These are phyloP conservation scores for Gentiana dahurica DNA, from an alignment of 257 asterid genomes.

Conservation along the genomic window DNA sequence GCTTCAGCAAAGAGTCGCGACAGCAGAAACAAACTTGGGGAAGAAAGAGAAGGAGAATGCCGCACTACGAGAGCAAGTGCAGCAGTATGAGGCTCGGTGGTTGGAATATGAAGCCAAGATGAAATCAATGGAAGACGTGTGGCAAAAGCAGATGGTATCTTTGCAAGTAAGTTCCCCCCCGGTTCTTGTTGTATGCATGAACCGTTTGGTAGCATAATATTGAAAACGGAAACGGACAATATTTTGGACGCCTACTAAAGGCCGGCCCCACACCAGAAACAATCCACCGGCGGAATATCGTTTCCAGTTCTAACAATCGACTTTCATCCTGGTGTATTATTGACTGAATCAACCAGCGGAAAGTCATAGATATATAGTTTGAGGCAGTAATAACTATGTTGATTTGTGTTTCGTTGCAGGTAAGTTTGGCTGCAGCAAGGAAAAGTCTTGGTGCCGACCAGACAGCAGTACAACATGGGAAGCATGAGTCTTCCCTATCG, in stretches of 20 bases:
- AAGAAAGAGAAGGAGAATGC: slow-evolving; percentile 72
- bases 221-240: too few relatives aligned
- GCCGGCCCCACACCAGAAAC: too few relatives aligned
- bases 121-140: slow-evolving; percentile 83
- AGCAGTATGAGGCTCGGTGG: slow-evolving; percentile 52
- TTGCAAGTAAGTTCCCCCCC: slow-evolving; percentile 56
- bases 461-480: slow-evolving; percentile 24
- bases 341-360: too few relatives aligned
- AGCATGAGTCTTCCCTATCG: slow-evolving; percentile 39
- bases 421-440: slow-evolving; percentile 63
- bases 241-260: too few relatives aligned
- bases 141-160: slow-evolving; percentile 81
- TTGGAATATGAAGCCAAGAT: slow-evolving; percentile 65
- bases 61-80: slow-evolving; percentile 53
- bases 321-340: too few relatives aligned
- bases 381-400: background rate
- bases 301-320: too few relatives aligned
- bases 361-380: background rate
- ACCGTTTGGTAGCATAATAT: too few relatives aligned
- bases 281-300: too few relatives aligned
- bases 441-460: slow-evolving; percentile 38
- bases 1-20: slow-evolving; percentile 43
- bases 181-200: too few relatives aligned
- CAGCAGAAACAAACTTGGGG: slow-evolving; percentile 44
- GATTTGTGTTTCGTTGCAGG: slow-evolving; percentile 30